Evolutionary conservation across 108 stramenopile genomes (phyloP).

Genomic region (Cyclotella atomus): DNA sequence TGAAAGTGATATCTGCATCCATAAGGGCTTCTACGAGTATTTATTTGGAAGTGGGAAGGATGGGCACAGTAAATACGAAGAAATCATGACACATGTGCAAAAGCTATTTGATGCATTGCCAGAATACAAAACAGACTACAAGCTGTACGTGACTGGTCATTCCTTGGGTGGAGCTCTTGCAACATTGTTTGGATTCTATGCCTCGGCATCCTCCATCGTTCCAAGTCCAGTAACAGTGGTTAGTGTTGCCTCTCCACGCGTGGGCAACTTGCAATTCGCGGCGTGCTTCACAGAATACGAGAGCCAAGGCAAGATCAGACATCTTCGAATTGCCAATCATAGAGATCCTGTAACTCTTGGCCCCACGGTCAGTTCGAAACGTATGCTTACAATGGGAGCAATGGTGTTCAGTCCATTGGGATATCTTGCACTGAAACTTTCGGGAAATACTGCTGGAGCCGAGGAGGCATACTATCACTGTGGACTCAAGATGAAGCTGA

Average conservation of each 20-base stretch:
- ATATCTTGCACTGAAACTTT: slow-evolving; percentile 39
- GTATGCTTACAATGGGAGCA: slow-evolving; percentile 42
- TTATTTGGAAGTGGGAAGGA: slow-evolving; percentile 50
- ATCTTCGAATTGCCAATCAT: slow-evolving; percentile 74
- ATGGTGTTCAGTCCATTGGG: slow-evolving; percentile 47
- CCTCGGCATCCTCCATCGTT: slow-evolving; percentile 30
- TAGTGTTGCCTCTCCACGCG: slow-evolving; percentile 67
- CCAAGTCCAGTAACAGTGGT: slow-evolving; percentile 57
- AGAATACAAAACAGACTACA: slow-evolving; percentile 35
- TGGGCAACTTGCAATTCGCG: slow-evolving; percentile 71
- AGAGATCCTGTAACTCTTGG: slow-evolving; percentile 76
- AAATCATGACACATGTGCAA: slow-evolving; percentile 59
- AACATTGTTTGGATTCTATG: slow-evolving; percentile 73
- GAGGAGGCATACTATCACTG: slow-evolving; percentile 68
- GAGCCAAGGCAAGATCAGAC: slow-evolving; percentile 59
- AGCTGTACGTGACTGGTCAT: slow-evolving; percentile 75
- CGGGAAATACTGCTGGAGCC: slow-evolving; percentile 29
- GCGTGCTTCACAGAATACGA: slow-evolving; percentile 68
- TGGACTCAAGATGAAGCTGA: slow-evolving; percentile 63
- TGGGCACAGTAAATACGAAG: slow-evolving; percentile 51
- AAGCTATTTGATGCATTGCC: slow-evolving; percentile 44
- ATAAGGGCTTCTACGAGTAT: slow-evolving; percentile 76
- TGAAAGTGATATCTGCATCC: slow-evolving; percentile 37
- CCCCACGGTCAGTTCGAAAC: slow-evolving; percentile 63
- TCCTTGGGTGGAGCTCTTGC: slow-evolving; percentile 78